These are phyloP conservation scores for Picochlorum costavermella DNA, from an alignment of 139 green algal genomes.

Conservation along the genomic window DNA sequence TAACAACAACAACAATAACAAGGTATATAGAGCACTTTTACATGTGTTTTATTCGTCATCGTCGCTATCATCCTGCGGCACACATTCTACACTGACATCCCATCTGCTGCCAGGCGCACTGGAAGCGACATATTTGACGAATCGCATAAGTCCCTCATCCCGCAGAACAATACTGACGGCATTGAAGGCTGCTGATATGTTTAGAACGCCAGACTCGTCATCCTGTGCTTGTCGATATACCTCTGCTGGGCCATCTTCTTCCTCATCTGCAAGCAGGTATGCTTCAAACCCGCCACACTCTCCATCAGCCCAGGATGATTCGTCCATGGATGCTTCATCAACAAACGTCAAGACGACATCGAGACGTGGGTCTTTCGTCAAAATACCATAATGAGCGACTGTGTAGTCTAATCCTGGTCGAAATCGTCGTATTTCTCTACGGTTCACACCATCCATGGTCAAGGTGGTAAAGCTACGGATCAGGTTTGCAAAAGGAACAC, in stretches of 20 bases:
- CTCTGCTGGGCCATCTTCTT: conserved; percentile 43
- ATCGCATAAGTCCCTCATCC: conserved; percentile 71
- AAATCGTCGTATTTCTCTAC: conserved; percentile 62
- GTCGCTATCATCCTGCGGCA: conserved; percentile 16
- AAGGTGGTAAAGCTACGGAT: conserved; percentile 45
- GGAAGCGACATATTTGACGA: conserved; percentile 66
- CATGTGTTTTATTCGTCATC: conserved; percentile 11
- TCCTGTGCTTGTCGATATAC: conserved; percentile 47
- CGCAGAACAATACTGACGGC: conserved; percentile 73
- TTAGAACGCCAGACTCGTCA: conserved; percentile 70
- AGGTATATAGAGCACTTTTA: neutral
- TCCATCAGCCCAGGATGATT: conserved; percentile 27
- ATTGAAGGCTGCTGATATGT: conserved; percentile 65
- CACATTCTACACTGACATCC: conserved; percentile 30
- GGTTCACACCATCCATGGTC: conserved; percentile 25
- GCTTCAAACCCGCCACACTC: conserved; percentile 79
- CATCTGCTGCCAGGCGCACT: conserved; percentile 32
- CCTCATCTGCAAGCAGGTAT: conserved; percentile 71
- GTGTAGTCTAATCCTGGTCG: conserved; percentile 78
- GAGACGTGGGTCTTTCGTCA: conserved; percentile 52
- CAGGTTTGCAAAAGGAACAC: conserved; percentile 50
- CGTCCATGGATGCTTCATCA: conserved; percentile 28
- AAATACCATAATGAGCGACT: conserved; percentile 64
- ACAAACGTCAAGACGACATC: conserved; percentile 76
- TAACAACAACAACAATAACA: neutral